Conservation (phyloP, 2,329 filamentous ascomycete species). For the Penicillium corylophilum region DNA sequence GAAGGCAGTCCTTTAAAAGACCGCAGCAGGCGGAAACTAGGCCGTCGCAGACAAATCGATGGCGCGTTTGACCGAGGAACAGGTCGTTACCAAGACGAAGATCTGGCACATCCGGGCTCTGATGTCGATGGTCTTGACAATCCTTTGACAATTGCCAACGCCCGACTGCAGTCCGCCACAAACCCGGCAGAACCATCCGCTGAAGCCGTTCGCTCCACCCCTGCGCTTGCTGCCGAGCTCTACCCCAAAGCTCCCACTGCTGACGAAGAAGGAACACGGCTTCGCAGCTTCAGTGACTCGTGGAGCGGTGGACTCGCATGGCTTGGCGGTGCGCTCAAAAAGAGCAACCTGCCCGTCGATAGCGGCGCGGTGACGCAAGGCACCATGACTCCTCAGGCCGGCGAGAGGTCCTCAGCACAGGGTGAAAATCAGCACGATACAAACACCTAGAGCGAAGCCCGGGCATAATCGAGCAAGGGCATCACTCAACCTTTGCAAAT, state of each 20-base stretch:
- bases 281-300: slow-evolving; percentile 41
- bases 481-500: background rate
- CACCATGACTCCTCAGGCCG: slow-evolving; percentile 11
- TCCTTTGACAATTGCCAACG: slow-evolving; percentile 22
- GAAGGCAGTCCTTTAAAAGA: slow-evolving; percentile 44
- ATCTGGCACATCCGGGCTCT: slow-evolving; percentile 16
- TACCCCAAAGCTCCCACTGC: slow-evolving; percentile 8
- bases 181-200: slow-evolving; percentile 18
- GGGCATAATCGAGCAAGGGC: slow-evolving; percentile 5
- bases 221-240: slow-evolving; percentile 19
- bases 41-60: slow-evolving; percentile 31
- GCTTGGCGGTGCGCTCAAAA: slow-evolving; percentile 35
- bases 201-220: slow-evolving; percentile 23
- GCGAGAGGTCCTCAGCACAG: slow-evolving; percentile 1
- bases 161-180: slow-evolving; percentile 30
- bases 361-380: slow-evolving; percentile 13
- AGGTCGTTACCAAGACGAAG: slow-evolving; percentile 19
- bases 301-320: slow-evolving; percentile 37
- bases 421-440: background rate
- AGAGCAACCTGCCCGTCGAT: slow-evolving; percentile 3
- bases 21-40: slow-evolving; percentile 26
- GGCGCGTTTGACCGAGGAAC: slow-evolving; percentile 23
- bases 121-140: slow-evolving; percentile 20
- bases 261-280: slow-evolving; percentile 23
- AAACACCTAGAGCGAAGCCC: slow-evolving; percentile 6